Evolutionary conservation across 441 rosid genomes (phyloP).

Genomic region (Erodium trifolium): DNA sequence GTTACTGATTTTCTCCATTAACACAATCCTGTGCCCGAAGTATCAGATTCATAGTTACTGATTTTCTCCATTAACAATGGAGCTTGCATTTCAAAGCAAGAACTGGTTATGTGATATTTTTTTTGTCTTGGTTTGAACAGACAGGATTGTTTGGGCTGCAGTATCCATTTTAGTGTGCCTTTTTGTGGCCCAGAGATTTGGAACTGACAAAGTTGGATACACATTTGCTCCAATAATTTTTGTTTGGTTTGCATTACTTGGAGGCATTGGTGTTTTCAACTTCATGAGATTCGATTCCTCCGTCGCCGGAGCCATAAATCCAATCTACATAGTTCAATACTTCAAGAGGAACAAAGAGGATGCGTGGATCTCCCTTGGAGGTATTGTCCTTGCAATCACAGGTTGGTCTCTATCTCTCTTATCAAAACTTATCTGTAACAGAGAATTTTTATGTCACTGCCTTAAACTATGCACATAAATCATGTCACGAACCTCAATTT

Average conservation of each 20-base stretch:
- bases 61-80: neutral
- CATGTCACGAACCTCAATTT: too few species aligned
- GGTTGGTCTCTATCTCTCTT: constrained; percentile 20
- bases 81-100: too few species aligned
- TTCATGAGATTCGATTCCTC: constrained; percentile 32
- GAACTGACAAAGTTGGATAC: constrained; percentile 54
- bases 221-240: constrained; percentile 43
- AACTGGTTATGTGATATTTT: neutral
- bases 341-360: constrained; percentile 37
- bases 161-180: constrained; percentile 31
- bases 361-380: constrained; percentile 59
- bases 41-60: neutral
- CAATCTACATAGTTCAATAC: constrained; percentile 34
- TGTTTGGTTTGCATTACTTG: constrained; percentile 37
- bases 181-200: constrained; percentile 39
- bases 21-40: neutral
- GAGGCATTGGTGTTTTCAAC: constrained; percentile 38
- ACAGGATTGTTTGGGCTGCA: constrained; percentile 39
- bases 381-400: constrained; percentile 41
- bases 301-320: constrained; percentile 38
- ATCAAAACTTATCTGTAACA: neutral
- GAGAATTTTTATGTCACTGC: too few species aligned
- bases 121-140: constrained; percentile 19
- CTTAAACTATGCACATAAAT: too few species aligned
- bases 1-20: neutral